A percentile compares a stretch with the other conserved stretches of the same genome.
Conservation (phyloP, 2,329 filamentous ascomycete genomes). For the Fusarium goolgardi region DNA sequence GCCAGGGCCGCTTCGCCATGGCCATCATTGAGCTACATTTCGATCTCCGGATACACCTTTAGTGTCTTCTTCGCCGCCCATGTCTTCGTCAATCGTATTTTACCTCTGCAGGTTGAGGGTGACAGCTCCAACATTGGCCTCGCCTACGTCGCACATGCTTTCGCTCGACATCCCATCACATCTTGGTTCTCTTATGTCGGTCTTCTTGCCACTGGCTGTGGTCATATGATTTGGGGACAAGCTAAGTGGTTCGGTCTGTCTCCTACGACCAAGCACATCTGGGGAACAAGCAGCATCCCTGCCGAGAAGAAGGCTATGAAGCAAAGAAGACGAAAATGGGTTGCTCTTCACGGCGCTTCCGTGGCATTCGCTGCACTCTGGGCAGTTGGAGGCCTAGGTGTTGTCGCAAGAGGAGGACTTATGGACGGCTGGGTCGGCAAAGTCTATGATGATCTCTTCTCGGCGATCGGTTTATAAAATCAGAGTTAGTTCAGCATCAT, state of each 20-base stretch:
- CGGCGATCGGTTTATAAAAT: slow-evolving; percentile 48
- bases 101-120: slow-evolving; percentile 82
- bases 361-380: slow-evolving; percentile 73
- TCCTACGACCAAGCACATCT: slow-evolving; percentile 64
- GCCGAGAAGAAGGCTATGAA: slow-evolving; percentile 64
- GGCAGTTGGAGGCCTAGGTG: slow-evolving; percentile 82
- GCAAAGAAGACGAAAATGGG: slow-evolving; percentile 73
- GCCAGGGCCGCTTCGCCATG: slow-evolving; percentile 58
- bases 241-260: slow-evolving; percentile 82
- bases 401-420: slow-evolving; percentile 78
- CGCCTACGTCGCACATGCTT: slow-evolving; percentile 86
- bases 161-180: slow-evolving; percentile 74
- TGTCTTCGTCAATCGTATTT: slow-evolving; percentile 77
- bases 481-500: slow-evolving; percentile 17
- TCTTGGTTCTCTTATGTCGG: slow-evolving; percentile 77
- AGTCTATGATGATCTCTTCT: slow-evolving; percentile 77
- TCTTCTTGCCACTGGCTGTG: slow-evolving; percentile 74
- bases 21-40: slow-evolving; percentile 78
- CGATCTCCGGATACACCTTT: slow-evolving; percentile 78
- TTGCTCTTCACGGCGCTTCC: slow-evolving; percentile 74
- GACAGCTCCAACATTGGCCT: slow-evolving; percentile 88
- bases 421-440: slow-evolving; percentile 82
- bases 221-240: slow-evolving; percentile 86
- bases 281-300: slow-evolving; percentile 55
- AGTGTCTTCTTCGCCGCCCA: slow-evolving; percentile 75